Evolutionary conservation across 2,329 filamentous ascomycete genomes (phyloP).

Genomic region (Fusarium tuaranense): DNA sequence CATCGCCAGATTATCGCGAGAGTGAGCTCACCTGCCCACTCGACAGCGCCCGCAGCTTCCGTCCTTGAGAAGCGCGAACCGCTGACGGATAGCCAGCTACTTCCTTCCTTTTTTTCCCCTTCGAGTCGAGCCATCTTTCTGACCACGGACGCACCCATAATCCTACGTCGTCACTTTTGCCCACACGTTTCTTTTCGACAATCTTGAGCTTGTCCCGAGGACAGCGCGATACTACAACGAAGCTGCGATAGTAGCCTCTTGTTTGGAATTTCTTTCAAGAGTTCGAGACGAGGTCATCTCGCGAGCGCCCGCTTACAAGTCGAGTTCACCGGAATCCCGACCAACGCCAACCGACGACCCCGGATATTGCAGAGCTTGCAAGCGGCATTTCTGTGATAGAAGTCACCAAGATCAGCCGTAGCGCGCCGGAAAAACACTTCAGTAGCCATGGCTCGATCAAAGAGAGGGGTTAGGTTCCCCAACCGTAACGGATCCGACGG

Average conservation of each 20-base stretch:
- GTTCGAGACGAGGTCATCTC: constrained; percentile 1
- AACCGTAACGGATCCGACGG: constrained; percentile 62
- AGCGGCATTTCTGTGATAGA: constrained; percentile 2
- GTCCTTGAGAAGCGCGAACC: constrained; percentile 10
- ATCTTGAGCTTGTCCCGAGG: constrained; percentile 8
- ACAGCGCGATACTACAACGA: constrained; percentile 1
- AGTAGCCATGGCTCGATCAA: constrained; percentile 51
- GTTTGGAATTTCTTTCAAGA: constrained; percentile 7
- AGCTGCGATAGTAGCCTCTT: constrained; percentile 2
- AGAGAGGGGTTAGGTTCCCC: constrained; percentile 67
- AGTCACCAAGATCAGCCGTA: neutral
- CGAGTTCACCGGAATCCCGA: neutral
- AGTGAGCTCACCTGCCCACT: constrained; percentile 35
- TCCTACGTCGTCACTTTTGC: constrained; percentile 20
- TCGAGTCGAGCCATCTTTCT: constrained; percentile 7
- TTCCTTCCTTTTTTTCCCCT: constrained; percentile 1
- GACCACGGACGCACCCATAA: constrained; percentile 14
- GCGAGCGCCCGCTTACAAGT: constrained; percentile 1
- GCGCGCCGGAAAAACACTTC: constrained; percentile 10
- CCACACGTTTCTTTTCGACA: constrained; percentile 15
- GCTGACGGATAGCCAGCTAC: neutral
- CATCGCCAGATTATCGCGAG: constrained; percentile 36
- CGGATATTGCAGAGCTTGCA: constrained; percentile 14
- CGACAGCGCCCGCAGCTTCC: constrained; percentile 8
- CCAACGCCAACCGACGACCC: constrained; percentile 17